phyloP scores from a whole-genome alignment of 1,284 basidiomycete species.

The Bjerkandera adusta region DNA sequence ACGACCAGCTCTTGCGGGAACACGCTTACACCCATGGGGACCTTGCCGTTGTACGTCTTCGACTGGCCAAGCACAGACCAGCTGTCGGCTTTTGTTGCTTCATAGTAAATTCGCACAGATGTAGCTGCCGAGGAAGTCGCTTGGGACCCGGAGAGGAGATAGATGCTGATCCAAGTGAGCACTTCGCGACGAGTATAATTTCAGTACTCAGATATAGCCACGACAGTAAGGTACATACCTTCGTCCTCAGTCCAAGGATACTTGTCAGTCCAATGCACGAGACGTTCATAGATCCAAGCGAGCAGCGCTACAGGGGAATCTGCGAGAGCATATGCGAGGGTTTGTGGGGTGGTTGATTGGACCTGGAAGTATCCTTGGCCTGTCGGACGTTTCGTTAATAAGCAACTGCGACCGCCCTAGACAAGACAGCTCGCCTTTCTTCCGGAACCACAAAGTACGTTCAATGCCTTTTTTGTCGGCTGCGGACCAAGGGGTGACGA shows the following conservation, averaged over 20 bases:
- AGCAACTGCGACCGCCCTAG: background rate
- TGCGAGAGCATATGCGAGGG: slow-evolving; percentile 1
- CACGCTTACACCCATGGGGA: background rate
- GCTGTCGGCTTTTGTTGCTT: slow-evolving; percentile 14
- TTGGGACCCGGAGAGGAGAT: slow-evolving; percentile 27
- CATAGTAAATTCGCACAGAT: slow-evolving; percentile 39
- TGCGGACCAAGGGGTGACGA: slow-evolving; percentile 25
- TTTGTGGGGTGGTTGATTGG: slow-evolving; percentile 4
- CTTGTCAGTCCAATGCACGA: slow-evolving; percentile 3
- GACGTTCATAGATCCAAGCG: slow-evolving; percentile 6
- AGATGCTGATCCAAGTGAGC: slow-evolving; percentile 39
- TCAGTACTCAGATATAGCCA: background rate
- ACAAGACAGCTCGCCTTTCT: slow-evolving; percentile 18
- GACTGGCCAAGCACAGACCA: background rate
- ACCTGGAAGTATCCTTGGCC: slow-evolving; percentile 1
- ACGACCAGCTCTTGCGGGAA: background rate
- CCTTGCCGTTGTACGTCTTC: background rate
- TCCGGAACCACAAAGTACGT: slow-evolving; percentile 18
- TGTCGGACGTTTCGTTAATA: background rate
- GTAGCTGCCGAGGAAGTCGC: slow-evolving; percentile 38
- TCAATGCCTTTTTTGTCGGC: slow-evolving; percentile 24
- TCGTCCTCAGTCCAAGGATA: slow-evolving; percentile 9
- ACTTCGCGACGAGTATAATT: slow-evolving; percentile 28
- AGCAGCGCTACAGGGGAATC: slow-evolving; percentile 4
- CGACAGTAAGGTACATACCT: too few relatives aligned